Conservation (phyloP, 2,329 filamentous ascomycete genomes). For the Alternaria tenuissima region DNA sequence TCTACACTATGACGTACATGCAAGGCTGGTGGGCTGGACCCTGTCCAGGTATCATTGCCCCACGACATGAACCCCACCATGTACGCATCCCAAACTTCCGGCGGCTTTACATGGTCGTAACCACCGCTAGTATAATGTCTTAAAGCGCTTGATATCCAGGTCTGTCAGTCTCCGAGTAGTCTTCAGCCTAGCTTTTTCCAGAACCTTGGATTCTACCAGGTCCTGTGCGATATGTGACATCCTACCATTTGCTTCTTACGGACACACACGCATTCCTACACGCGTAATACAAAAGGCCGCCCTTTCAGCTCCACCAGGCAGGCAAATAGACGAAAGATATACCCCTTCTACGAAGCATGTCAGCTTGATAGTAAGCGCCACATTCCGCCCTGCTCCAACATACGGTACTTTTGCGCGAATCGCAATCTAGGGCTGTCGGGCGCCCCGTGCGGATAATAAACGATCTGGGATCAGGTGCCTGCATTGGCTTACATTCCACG, state of each 20-base stretch:
- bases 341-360: not conserved
- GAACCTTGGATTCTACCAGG: not conserved
- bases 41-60: not conserved
- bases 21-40: constrained; percentile 8
- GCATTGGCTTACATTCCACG: not conserved
- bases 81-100: not conserved
- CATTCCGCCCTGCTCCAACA: not conserved
- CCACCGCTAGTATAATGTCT: not conserved
- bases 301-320: not conserved
- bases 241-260: constrained; percentile 7
- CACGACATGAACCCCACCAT: not conserved
- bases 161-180: not conserved
- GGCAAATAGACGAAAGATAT: not conserved
- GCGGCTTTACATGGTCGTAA: not conserved
- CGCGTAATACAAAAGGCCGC: not conserved
- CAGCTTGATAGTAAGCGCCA: not conserved
- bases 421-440: not conserved
- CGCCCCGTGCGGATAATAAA: not conserved
- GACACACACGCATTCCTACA: constrained; percentile 1
- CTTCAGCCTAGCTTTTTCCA: not conserved
- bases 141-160: not conserved
- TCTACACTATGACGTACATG: constrained; percentile 17
- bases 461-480: not conserved
- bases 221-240: not conserved
- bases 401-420: not conserved